Base-by-base conservation (phyloP, 2,329 filamentous ascomycete species). In the Alternaria atra region DNA sequence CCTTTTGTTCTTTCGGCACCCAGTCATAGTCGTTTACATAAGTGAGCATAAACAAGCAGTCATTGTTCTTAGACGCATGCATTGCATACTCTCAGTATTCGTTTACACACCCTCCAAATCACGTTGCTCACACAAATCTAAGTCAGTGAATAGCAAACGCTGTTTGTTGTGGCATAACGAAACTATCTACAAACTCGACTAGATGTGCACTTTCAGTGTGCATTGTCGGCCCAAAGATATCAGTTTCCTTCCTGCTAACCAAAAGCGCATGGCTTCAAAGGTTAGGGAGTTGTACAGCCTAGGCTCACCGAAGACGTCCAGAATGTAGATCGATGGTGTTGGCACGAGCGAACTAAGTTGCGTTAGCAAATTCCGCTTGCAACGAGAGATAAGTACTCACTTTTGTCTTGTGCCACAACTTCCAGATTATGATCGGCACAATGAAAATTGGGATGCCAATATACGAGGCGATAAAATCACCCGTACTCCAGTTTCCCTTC, bases 401-500 rank as follows among this genome's bases (percentile, higher is more conserved):
- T 34, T 50, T 25, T 13, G 25, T 63, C 47, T 40, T 69, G 4
- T 69, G 34, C 2, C 64, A 61, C 32, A 66, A 4, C 46, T 67
- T 69, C 65, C 66, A 67, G 4, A 63, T 32, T 10, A 69, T 61
- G 51, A 69, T 67, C 2, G 71, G 61, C 2, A 67, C 52, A 1
- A 72, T 57, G 50, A 71, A 74, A 25, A 74, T 65, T 1, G 69
- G 71, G 8, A 73, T 70, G 8, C 69, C 69, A 20, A 90, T 83
- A 67, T 90, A 90, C 0, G 86, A 83, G 0, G 87, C 88, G 15
- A 70, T 55, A 29, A 69, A 70, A 15, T 66, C 61, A 6, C 63
- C 56, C 2, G 65, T 65, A 58, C 86, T 84, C 91, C 90, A 93
- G 10, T 84, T 84, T 2, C 81, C 82, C 0, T 89, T 88, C 35